phyloP scores from a whole-genome alignment of 1,284 basidiomycete species.

The Vanrija pseudolonga region DNA sequence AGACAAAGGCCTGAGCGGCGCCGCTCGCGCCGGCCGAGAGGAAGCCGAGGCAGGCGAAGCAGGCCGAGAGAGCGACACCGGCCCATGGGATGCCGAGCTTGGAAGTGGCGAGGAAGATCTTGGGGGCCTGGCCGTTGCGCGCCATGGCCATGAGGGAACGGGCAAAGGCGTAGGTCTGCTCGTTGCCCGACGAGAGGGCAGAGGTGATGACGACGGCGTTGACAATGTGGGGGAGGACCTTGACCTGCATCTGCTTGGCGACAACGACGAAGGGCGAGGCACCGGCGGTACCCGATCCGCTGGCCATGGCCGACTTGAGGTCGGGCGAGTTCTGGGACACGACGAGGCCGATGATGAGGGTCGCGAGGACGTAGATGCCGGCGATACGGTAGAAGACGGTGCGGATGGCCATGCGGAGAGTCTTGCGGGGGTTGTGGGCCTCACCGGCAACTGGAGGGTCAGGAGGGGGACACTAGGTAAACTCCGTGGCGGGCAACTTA shows the following conservation, averaged over 20 bases:
- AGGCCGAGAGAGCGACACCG: constrained; percentile 61
- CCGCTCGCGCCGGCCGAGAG: constrained; percentile 56
- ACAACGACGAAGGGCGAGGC: constrained; percentile 77
- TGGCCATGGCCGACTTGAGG: constrained; percentile 54
- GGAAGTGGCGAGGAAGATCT: constrained; percentile 58
- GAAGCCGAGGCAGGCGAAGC: constrained; percentile 56
- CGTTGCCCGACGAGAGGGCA: constrained; percentile 55
- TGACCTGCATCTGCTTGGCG: constrained; percentile 63
- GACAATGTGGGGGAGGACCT: constrained; percentile 61
- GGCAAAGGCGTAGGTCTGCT: constrained; percentile 53
- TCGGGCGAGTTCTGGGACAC: constrained; percentile 50
- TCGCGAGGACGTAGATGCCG: constrained; percentile 55
- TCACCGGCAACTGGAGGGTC: constrained; percentile 49
- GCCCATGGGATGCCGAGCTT: constrained; percentile 66
- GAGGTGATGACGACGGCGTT: constrained; percentile 62
- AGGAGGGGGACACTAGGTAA: too few species aligned
- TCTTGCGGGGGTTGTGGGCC: constrained; percentile 60
- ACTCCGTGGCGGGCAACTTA: constrained; percentile 11
- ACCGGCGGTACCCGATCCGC: constrained; percentile 59
- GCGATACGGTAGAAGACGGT: constrained; percentile 68
- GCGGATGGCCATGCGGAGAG: constrained; percentile 67
- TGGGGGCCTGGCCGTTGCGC: constrained; percentile 65
- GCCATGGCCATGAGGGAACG: constrained; percentile 54
- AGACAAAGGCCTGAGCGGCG: constrained; percentile 63
- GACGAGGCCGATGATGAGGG: constrained; percentile 16